Base-by-base conservation (phyloP, 257 asterid genomes). In the Solanum neorickii region DNA sequence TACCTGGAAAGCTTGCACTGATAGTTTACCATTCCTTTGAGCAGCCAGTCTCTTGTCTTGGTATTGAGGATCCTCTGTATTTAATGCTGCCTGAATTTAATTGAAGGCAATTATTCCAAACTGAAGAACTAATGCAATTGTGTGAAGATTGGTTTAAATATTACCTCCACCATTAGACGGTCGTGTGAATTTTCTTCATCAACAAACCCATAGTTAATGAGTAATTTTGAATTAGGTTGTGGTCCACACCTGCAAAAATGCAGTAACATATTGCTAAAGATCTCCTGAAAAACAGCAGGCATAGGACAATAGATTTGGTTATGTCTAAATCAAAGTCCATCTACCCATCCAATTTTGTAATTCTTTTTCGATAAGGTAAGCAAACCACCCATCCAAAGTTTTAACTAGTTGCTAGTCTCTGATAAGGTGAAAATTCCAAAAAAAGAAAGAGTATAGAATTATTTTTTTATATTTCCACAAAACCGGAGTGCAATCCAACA, bases 31-130 rank as follows among this genome's bases (percentile, higher is more conserved):
- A 87, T 96, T 97, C 91, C 99, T 93, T 88, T 97, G 99, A 90
- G 99, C 99, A 91, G 96, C 99, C 94, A 97, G 85, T 90, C 99
- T 89, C 93, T 96, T 97, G 89, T 96, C 97, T 90, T 97, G 99
- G 89, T 97, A 96, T 88, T 94, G 99, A 88, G 99, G 99, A 90
- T 97, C 99, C 92, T 97, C 98, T 1, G 97, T 96, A 93, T 92
- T 92, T 90, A 97, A 88, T 69, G 99, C 95, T 75, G 98, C 99
- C 99, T 97, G 92, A 76, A 29, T 84, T 35, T 75, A 88, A 80
- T 87, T 68, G 75, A 90, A 82, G 41, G 83, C 85, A 62, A 82
- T 89, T 80, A 85, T 29, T 72, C 82, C 87, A 68, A 82, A 42
- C 69, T 83, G 76, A 89, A 86, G 72, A 83, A 49, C 69, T 31